Evolutionary conservation across 2,329 filamentous ascomycete species (phyloP).

Genomic region (Coniochaeta sp.): DNA sequence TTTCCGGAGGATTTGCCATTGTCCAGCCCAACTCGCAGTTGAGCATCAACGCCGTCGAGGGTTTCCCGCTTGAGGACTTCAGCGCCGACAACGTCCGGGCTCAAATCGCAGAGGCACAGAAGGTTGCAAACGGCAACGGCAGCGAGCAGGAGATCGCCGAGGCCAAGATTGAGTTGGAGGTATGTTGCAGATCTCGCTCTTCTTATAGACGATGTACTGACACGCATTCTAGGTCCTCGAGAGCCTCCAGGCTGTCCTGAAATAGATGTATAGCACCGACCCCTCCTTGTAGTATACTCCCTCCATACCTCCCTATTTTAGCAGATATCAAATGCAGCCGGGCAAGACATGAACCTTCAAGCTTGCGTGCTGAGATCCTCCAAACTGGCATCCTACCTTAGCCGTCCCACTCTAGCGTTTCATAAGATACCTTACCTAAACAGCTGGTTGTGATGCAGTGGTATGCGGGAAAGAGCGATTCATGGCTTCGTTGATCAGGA

Average conservation of each 20-base stretch:
- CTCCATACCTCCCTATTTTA: slow-evolving; percentile 13
- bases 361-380: slow-evolving; percentile 3
- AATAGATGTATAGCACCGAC: slow-evolving; percentile 52
- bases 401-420: background rate
- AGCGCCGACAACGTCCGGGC: slow-evolving; percentile 81
- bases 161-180: slow-evolving; percentile 99
- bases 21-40: slow-evolving; percentile 91
- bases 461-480: background rate
- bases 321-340: slow-evolving; percentile 12
- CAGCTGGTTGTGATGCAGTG: background rate
- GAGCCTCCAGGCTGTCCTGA: slow-evolving; percentile 72
- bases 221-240: slow-evolving; percentile 61
- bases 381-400: background rate
- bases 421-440: too few relatives aligned
- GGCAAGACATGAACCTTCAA: background rate
- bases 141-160: slow-evolving; percentile 97
- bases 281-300: slow-evolving; percentile 26
- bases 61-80: slow-evolving; percentile 91
- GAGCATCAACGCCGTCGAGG: slow-evolving; percentile 98
- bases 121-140: slow-evolving; percentile 82
- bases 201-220: slow-evolving; percentile 24
- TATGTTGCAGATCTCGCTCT: slow-evolving; percentile 30
- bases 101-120: slow-evolving; percentile 92
- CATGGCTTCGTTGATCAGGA: background rate
- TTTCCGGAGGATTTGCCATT: slow-evolving; percentile 93